Base-by-base conservation (phyloP, 2,329 filamentous ascomycete genomes). In the Chalaropsis ovoidea region DNA sequence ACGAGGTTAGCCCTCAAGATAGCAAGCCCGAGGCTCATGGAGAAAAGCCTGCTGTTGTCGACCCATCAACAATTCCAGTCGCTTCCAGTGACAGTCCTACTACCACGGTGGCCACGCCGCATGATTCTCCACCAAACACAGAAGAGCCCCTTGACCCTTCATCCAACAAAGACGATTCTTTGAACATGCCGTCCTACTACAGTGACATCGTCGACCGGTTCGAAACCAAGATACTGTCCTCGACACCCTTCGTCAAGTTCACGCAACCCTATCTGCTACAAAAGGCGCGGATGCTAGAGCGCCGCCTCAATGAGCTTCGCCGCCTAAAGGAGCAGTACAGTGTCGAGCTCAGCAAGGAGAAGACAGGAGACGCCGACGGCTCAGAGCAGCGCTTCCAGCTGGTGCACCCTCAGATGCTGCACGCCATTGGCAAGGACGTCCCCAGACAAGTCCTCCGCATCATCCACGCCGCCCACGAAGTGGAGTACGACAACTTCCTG, bases 231-330 rank as follows among this genome's bases (percentile, higher is more conserved):
- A 88, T 99, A 56, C 78, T 99, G 5, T 99, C 95, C 1, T 90
- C 91, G 0, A 99, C 94, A 0, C 94, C 94, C 0, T 97, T 96
- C 72, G 94, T 99, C 69, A 93, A 90, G 72, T 99, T 97, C 72
- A 88, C 89, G 69, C 90, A 94, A 72, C 94, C 94, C 0, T 95
- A 97, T 74, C 82, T 97, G 27, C 81, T 99, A 45, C 95, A 94
- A 81, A 90, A 89, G 72, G 88, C 94, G 52, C 86, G 94, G 62
- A 92, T 96, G 73, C 88, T 96, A 72, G 94, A 99, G 75, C 82
- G 89, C 63, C 85, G 88, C 65, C 79, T 99, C 4, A 83, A 88
- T 1, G 90, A 95, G 72, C 80, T 96, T 61, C 93, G 89, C 72
- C 82, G 86, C 62, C 81, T 97, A 11, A 86, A 90, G 45, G 90